phyloP scores from a whole-genome alignment of 2,329 filamentous ascomycete genomes.

The Colletotrichum tanaceti region DNA sequence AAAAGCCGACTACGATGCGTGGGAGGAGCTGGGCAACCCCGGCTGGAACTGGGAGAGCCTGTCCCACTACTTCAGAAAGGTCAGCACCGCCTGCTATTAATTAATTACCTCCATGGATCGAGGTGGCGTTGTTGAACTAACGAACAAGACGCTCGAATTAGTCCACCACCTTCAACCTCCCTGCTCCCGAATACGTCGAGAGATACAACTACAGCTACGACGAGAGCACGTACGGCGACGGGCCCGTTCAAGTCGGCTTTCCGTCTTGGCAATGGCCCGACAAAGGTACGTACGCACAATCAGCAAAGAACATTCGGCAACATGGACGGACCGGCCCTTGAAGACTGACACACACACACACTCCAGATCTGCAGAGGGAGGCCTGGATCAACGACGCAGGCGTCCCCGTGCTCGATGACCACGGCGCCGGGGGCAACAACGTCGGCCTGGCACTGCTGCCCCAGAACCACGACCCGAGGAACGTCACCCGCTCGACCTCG shows the following conservation, averaged over 20 bases:
- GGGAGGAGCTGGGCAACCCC: slow-evolving; percentile 56
- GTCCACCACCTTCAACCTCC: slow-evolving; percentile 45
- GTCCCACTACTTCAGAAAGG: slow-evolving; percentile 59
- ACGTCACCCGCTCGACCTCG: slow-evolving; percentile 52
- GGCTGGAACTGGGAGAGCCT: slow-evolving; percentile 60
- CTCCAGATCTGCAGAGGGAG: slow-evolving; percentile 25
- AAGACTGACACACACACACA: no score
- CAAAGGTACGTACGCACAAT: slow-evolving; percentile 36
- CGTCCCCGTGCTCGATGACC: slow-evolving; percentile 35
- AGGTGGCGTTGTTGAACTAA: slow-evolving; percentile 47
- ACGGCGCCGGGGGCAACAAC: slow-evolving; percentile 40
- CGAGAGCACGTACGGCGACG: slow-evolving; percentile 43
- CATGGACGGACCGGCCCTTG: fast-evolving
- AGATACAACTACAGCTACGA: slow-evolving; percentile 43
- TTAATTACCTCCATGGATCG: no score
- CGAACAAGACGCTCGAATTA: slow-evolving; percentile 46
- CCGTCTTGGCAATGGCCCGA: slow-evolving; percentile 45
- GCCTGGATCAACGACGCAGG: slow-evolving; percentile 38
- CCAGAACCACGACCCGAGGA: slow-evolving; percentile 53
- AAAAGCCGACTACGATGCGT: slow-evolving; percentile 55
- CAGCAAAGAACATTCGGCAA: no score
- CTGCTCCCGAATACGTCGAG: slow-evolving; percentile 47
- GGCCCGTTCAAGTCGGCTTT: slow-evolving; percentile 43
- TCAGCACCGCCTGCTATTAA: slow-evolving; percentile 31
- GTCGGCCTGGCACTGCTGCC: slow-evolving; percentile 45